A percentile compares a stretch with the other conserved stretches of the same genome.
Evolutionary conservation across 2,329 filamentous ascomycete genomes (phyloP).

Genomic region (Colletotrichum simmondsii): DNA sequence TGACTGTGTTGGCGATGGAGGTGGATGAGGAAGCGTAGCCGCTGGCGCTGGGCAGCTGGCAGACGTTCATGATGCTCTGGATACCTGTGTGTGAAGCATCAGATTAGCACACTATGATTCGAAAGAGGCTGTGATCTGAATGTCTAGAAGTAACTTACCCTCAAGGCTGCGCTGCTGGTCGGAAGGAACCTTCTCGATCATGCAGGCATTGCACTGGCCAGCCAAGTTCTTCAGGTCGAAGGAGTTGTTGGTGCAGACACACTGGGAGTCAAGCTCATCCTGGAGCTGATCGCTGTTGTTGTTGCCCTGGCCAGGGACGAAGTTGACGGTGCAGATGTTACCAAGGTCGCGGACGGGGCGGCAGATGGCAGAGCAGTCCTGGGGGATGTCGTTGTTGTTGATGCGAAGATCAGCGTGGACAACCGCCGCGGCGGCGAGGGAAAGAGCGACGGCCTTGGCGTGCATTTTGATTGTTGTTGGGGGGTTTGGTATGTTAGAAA

Average conservation of each 20-base stretch:
- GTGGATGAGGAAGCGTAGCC: slow-evolving; percentile 39
- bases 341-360: slow-evolving; percentile 47
- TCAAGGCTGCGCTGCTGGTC: slow-evolving; percentile 35
- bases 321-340: slow-evolving; percentile 47
- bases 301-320: slow-evolving; percentile 34
- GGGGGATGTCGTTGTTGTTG: slow-evolving; percentile 47
- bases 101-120: neutral
- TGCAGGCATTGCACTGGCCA: slow-evolving; percentile 47
- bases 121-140: neutral
- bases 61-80: slow-evolving; percentile 46
- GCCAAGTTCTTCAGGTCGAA: slow-evolving; percentile 33
- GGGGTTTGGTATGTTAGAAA: neutral
- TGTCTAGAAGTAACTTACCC: slow-evolving; percentile 9
- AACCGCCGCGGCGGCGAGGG: slow-evolving; percentile 42
- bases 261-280: slow-evolving; percentile 32
- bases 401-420: slow-evolving; percentile 47
- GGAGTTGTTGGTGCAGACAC: slow-evolving; percentile 33
- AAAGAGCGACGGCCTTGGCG: slow-evolving; percentile 39
- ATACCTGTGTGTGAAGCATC: slow-evolving; percentile 42
- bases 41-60: slow-evolving; percentile 45
- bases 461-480: slow-evolving; percentile 40
- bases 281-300: slow-evolving; percentile 33
- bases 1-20: slow-evolving; percentile 40
- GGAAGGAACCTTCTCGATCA: slow-evolving; percentile 43
- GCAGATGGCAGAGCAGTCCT: slow-evolving; percentile 49